Evolutionary conservation across 202 grass and related monocot species (phyloP).

Genomic region (Zizania palustris): DNA sequence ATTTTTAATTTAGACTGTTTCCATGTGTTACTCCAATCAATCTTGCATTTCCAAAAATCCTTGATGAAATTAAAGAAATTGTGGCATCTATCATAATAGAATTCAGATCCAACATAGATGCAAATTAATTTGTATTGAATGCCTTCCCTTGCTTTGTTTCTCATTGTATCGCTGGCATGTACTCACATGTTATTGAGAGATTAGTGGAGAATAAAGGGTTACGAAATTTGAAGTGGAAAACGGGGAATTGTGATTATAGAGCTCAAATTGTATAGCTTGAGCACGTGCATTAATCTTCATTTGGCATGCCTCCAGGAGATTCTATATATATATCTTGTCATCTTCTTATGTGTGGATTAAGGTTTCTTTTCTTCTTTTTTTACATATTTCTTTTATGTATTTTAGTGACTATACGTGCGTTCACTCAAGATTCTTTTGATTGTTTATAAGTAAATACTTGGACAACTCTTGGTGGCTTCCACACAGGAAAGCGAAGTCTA

Average conservation of each 20-base stretch:
- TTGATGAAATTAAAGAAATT: background rate
- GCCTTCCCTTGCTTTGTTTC: background rate
- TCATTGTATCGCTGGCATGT: too few relatives aligned
- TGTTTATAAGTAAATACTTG: slow-evolving; percentile 14
- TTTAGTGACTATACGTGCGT: background rate
- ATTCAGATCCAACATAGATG: background rate
- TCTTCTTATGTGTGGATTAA: too few relatives aligned
- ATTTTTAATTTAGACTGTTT: slow-evolving; percentile 11
- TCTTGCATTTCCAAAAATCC: background rate
- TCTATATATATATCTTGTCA: too few relatives aligned
- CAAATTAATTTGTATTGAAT: background rate
- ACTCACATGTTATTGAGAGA: too few relatives aligned
- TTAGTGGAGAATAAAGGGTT: too few relatives aligned
- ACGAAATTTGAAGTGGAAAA: background rate
- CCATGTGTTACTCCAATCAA: background rate
- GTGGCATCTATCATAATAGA: background rate
- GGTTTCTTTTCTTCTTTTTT: background rate
- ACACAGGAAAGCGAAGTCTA: slow-evolving; percentile 47
- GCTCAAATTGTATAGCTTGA: background rate
- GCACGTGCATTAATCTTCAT: background rate
- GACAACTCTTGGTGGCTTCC: slow-evolving; percentile 63
- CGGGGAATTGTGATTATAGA: background rate
- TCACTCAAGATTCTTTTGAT: slow-evolving; percentile 11
- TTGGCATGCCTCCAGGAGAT: background rate
- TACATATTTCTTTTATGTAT: slow-evolving; percentile 16